Evolutionary conservation across 306 rosid genomes (phyloP).

Genomic region (Psophocarpus tetragonolobus): DNA sequence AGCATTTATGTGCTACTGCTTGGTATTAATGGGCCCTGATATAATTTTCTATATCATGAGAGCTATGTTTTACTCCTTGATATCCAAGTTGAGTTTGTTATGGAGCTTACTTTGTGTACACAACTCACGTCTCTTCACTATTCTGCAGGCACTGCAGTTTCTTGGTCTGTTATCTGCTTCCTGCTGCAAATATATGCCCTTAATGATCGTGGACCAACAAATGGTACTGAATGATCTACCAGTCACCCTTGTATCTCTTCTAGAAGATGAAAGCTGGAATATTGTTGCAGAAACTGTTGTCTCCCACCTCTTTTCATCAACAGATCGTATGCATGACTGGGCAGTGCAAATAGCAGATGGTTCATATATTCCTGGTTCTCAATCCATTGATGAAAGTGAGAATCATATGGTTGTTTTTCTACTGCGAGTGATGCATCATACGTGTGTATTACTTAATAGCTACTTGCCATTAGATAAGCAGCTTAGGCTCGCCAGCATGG

Average conservation of each 20-base stretch:
- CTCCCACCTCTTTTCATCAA: slow-evolving; percentile 59
- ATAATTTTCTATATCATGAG: neutral
- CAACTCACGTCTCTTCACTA: slow-evolving; percentile 18
- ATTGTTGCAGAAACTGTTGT: slow-evolving; percentile 53
- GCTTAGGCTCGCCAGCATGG: slow-evolving; percentile 73
- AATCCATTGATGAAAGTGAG: slow-evolving; percentile 78
- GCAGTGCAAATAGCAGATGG: slow-evolving; percentile 29
- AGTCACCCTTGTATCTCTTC: slow-evolving; percentile 70
- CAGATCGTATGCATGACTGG: slow-evolving; percentile 70
- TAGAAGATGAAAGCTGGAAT: slow-evolving; percentile 61
- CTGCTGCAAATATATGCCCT: slow-evolving; percentile 88
- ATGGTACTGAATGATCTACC: slow-evolving; percentile 75
- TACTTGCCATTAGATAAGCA: slow-evolving; percentile 82
- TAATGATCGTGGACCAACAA: slow-evolving; percentile 65
- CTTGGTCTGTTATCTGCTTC: slow-evolving; percentile 74
- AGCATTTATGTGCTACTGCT: slow-evolving; percentile 4
- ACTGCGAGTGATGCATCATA: slow-evolving; percentile 54
- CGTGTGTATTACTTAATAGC: slow-evolving; percentile 63
- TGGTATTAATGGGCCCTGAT: neutral
- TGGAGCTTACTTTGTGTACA: slow-evolving; percentile 10
- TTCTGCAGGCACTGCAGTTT: slow-evolving; percentile 68
- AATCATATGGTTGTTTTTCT: slow-evolving; percentile 51
- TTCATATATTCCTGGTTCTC: slow-evolving; percentile 41
- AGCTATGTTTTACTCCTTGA: slow-evolving; percentile 1
- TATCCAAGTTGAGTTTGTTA: slow-evolving; percentile 18